A percentile compares a stretch with the other conserved stretches of the same genome.
Conservation (phyloP, 176 grass and related monocot genomes). For the Oryza glumipatula region DNA sequence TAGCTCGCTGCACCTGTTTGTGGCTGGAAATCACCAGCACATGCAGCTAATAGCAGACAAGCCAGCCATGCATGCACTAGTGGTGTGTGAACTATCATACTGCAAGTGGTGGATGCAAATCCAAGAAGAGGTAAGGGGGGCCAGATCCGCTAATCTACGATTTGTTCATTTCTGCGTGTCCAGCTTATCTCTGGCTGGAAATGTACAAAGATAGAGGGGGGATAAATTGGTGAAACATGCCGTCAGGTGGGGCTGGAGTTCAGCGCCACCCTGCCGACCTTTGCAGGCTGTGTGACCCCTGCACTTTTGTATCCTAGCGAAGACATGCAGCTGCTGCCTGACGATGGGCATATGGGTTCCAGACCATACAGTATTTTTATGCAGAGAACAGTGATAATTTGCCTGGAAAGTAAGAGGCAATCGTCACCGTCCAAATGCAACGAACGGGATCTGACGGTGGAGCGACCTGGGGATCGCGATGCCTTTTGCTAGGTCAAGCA, state of each 20-base stretch:
- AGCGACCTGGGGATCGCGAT: constrained; percentile 22
- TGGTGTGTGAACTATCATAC: neutral
- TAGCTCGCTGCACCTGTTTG: neutral
- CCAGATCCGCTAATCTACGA: constrained; percentile 34
- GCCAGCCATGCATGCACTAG: neutral
- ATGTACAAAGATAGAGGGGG: neutral
- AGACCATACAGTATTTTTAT: neutral
- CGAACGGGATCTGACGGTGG: constrained; percentile 29
- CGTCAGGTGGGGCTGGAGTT: constrained; percentile 8
- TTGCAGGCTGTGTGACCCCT: constrained; percentile 9
- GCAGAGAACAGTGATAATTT: neutral
- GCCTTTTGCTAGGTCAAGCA: constrained; percentile 26
- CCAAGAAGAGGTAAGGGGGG: neutral
- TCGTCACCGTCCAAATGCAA: constrained; percentile 42
- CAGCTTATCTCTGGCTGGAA: constrained; percentile 24
- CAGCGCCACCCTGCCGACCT: constrained; percentile 4
- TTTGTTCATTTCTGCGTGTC: constrained; percentile 26
- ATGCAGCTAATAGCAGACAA: neutral
- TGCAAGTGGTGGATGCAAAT: constrained; percentile 14
- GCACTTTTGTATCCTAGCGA: constrained; percentile 25
- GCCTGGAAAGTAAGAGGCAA: constrained; percentile 3
- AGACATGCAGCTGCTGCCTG: neutral
- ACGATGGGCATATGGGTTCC: neutral
- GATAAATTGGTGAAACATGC: neutral
- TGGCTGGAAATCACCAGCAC: neutral